phyloP scores from a whole-genome alignment of 257 asterid genomes.

The Capsicum pubescens region DNA sequence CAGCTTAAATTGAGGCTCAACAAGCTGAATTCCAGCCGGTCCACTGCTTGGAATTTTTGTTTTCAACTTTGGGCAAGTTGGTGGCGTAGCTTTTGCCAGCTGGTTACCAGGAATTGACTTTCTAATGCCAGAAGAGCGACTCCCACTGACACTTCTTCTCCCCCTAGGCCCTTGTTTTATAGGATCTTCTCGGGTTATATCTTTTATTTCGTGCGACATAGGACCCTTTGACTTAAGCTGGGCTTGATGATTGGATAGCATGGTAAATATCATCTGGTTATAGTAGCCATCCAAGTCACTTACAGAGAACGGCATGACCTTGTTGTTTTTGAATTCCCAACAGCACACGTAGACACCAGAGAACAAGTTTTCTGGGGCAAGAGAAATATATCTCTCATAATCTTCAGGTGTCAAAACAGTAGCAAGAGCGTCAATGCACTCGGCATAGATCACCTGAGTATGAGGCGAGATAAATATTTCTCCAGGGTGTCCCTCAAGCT shows the following conservation, averaged over 20 bases:
- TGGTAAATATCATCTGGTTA: constrained; percentile 45
- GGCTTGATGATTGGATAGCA: neutral
- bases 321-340: too few relatives aligned
- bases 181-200: constrained; percentile 23
- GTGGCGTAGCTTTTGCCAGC: too few relatives aligned
- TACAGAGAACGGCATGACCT: too few relatives aligned
- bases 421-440: constrained; percentile 41
- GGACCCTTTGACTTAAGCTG: constrained; percentile 17
- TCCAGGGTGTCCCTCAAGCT: constrained; percentile 38
- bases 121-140: neutral
- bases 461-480: constrained; percentile 61
- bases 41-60: too few relatives aligned
- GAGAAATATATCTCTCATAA: constrained; percentile 41
- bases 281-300: constrained; percentile 54
- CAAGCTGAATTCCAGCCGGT: too few relatives aligned
- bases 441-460: constrained; percentile 44
- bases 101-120: neutral
- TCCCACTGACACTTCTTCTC: neutral
- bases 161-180: neutral
- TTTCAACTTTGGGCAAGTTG: too few relatives aligned
- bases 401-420: too few relatives aligned
- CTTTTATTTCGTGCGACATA: constrained; percentile 28
- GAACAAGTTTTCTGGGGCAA: constrained; percentile 33
- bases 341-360: too few relatives aligned
- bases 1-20: too few relatives aligned